phyloP scores from a whole-genome alignment of 495 filamentous ascomycete species.

The Pyrenula massariospora region DNA sequence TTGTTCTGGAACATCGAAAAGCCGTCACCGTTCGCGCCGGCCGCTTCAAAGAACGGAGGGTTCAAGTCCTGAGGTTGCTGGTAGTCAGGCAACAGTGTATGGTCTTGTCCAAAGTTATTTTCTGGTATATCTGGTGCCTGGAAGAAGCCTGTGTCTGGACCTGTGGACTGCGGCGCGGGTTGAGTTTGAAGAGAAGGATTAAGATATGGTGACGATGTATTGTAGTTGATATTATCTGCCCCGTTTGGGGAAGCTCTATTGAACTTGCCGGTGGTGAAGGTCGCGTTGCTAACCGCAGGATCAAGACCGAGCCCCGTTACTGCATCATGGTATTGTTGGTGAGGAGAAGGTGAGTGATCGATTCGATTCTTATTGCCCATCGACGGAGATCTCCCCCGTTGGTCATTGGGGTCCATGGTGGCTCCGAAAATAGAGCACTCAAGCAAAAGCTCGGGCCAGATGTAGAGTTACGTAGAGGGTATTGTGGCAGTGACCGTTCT shows the following conservation, averaged over 20 bases:
- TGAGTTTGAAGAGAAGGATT: not conserved
- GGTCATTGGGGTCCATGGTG: not conserved
- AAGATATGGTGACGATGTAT: not conserved
- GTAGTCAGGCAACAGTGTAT: not conserved
- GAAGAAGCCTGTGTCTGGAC: not conserved
- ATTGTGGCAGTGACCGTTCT: not conserved
- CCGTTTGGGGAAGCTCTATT: not conserved
- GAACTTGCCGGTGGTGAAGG: conserved; percentile 1
- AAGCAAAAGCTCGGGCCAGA: not conserved
- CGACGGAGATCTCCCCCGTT: conserved; percentile 1
- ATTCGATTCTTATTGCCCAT: not conserved
- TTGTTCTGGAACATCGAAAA: not conserved
- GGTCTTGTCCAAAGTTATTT: not conserved
- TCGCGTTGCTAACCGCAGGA: not conserved
- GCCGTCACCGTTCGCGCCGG: not conserved
- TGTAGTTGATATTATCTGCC: not conserved
- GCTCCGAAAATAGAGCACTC: not conserved
- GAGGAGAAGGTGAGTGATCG: not conserved
- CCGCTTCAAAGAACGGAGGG: not conserved
- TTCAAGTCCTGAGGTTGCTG: not conserved
- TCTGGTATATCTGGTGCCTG: not conserved
- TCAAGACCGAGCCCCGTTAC: not conserved
- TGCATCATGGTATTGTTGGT: conserved; percentile 1
- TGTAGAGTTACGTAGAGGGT: not conserved
- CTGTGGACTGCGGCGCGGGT: not conserved